Percentiles rank a stretch among this genome's conserved stretches.
Evolutionary conservation across 1,284 basidiomycete genomes (phyloP).

Genomic region (Papiliotrema nemorosa): DNA sequence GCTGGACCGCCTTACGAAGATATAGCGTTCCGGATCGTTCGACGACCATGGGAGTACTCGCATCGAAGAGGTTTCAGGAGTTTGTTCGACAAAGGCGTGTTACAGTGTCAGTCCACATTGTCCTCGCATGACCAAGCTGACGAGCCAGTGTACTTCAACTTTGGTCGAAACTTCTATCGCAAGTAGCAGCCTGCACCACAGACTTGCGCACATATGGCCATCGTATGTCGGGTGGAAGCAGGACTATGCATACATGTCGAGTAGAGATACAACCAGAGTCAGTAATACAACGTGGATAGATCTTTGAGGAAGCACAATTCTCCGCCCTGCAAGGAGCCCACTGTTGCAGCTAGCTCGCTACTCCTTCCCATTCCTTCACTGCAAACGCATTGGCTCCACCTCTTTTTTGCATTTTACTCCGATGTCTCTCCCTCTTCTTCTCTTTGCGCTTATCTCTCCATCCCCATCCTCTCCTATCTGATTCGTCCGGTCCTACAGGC

Average conservation of each 20-base stretch:
- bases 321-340: background rate
- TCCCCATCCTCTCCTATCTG: slow-evolving; percentile 3
- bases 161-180: slow-evolving; percentile 43
- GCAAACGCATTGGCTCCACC: slow-evolving; percentile 42
- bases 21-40: slow-evolving; percentile 96
- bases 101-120: slow-evolving; percentile 41
- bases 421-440: slow-evolving; percentile 25
- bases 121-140: background rate
- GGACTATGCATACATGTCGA: no score
- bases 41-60: slow-evolving; percentile 96
- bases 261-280: no score
- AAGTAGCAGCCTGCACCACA: no score
- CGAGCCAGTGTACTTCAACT: slow-evolving; percentile 47
- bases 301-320: no score
- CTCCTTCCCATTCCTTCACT: slow-evolving; percentile 46
- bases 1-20: slow-evolving; percentile 99
- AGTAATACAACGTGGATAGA: no score
- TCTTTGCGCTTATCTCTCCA: slow-evolving; percentile 8
- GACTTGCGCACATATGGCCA: no score
- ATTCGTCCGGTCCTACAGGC: slow-evolving; percentile 16
- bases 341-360: slow-evolving; percentile 7
- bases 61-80: slow-evolving; percentile 61
- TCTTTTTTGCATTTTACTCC: slow-evolving; percentile 25
- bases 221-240: no score
- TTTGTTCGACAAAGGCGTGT: slow-evolving; percentile 57